These are phyloP conservation scores for Exophiala bonariae DNA, from an alignment of 2,329 filamentous ascomycete species.

Conservation along the genomic window DNA sequence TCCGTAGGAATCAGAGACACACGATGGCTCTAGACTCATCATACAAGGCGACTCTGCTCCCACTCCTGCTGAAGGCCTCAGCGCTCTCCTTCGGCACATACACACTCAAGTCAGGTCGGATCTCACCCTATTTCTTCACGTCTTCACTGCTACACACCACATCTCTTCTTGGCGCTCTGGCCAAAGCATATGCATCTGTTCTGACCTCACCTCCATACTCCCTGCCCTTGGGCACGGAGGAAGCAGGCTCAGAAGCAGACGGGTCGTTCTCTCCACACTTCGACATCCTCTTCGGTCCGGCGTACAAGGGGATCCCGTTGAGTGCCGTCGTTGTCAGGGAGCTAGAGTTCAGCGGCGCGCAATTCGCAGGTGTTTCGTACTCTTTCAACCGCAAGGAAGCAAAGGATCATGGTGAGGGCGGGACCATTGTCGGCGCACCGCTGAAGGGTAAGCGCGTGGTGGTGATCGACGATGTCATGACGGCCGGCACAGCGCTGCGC, in stretches of 20 bases:
- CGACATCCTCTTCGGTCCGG: conserved; percentile 84
- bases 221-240: conserved; percentile 32
- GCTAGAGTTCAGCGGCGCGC: conserved; percentile 67
- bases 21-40: conserved; percentile 20
- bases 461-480: conserved; percentile 96
- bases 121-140: conserved; percentile 97
- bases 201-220: conserved; percentile 49
- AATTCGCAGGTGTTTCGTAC: conserved; percentile 61
- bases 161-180: conserved; percentile 73
- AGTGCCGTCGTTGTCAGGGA: conserved; percentile 74
- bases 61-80: conserved; percentile 40
- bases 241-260: conserved; percentile 21
- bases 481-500: conserved; percentile 88
- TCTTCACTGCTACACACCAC: conserved; percentile 86
- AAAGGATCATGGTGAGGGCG: conserved; percentile 94
- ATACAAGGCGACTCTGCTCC: conserved; percentile 38
- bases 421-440: conserved; percentile 83
- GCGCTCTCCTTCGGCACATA: conserved; percentile 44
- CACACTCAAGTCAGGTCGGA: conserved; percentile 86
- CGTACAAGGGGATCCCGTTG: conserved; percentile 97
- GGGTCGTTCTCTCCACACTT: conserved; percentile 52
- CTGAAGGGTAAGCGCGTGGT: conserved; percentile 83
- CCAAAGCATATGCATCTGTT: conserved; percentile 74
- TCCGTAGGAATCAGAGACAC: not conserved
- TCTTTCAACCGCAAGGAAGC: conserved; percentile 95